phyloP scores from a whole-genome alignment of 2,329 filamentous ascomycete genomes.

The Verticillium albo-atrum region DNA sequence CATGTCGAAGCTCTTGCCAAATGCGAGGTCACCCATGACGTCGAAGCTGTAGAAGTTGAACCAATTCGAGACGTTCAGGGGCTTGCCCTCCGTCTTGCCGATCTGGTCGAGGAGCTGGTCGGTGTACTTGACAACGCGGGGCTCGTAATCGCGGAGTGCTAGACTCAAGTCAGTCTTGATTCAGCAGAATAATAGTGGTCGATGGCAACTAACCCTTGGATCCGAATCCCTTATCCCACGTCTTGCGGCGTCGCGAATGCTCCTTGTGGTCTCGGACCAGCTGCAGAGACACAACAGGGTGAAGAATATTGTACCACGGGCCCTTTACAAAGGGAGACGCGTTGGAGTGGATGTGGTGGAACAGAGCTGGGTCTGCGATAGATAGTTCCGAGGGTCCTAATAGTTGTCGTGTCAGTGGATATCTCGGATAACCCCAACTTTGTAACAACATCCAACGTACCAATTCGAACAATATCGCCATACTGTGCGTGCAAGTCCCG shows the following conservation, averaged over 20 bases:
- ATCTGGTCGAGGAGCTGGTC: slow-evolving; percentile 18
- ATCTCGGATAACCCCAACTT: background rate
- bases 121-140: slow-evolving; percentile 18
- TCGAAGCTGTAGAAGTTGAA: slow-evolving; percentile 33
- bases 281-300: slow-evolving; percentile 23
- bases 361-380: slow-evolving; percentile 20
- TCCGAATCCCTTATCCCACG: slow-evolving; percentile 27
- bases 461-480: slow-evolving; percentile 23
- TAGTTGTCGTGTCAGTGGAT: background rate
- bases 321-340: slow-evolving; percentile 24
- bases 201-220: slow-evolving; percentile 16
- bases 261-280: slow-evolving; percentile 22
- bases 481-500: slow-evolving; percentile 20
- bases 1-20: slow-evolving; percentile 30
- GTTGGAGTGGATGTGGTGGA: slow-evolving; percentile 21
- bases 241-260: slow-evolving; percentile 24
- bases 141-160: slow-evolving; percentile 22
- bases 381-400: slow-evolving; percentile 25
- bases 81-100: slow-evolving; percentile 11
- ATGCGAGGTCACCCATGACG: slow-evolving; percentile 36
- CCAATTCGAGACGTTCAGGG: slow-evolving; percentile 24
- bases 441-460: slow-evolving; percentile 9
- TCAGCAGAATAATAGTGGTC: too few relatives aligned
- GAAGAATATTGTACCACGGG: slow-evolving; percentile 25
- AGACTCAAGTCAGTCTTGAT: background rate